Percentiles rank a stretch among this genome's conserved stretches.
phyloP scores from a whole-genome alignment of 305 asterid genomes.

The Stenogyne calaminthoides region DNA sequence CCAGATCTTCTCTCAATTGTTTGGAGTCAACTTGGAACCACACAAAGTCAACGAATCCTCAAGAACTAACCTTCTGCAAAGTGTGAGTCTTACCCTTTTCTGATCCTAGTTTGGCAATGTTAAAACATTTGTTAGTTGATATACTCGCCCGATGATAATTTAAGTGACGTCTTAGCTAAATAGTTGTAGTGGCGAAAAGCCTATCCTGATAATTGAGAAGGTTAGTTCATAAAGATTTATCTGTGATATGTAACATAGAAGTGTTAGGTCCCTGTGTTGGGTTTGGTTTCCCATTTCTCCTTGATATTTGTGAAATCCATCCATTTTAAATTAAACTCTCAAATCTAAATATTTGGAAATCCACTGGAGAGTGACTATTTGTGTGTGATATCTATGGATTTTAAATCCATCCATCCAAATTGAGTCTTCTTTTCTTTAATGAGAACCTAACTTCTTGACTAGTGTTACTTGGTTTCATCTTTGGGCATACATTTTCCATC shows the following conservation, averaged over 20 bases:
- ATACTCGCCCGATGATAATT: no score
- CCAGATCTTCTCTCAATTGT: constrained; percentile 1
- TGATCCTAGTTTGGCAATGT: background rate
- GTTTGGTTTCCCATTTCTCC: background rate
- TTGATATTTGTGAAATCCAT: background rate
- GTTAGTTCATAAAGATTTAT: background rate
- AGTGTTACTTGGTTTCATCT: background rate
- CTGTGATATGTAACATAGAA: background rate
- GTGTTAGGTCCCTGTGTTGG: background rate
- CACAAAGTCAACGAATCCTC: background rate
- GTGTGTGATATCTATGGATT: background rate
- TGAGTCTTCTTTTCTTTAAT: background rate
- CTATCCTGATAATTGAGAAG: background rate
- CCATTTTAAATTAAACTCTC: no score
- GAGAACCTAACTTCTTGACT: background rate
- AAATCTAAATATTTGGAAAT: no score
- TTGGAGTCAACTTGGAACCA: constrained; percentile 11
- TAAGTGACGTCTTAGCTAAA: background rate
- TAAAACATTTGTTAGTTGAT: background rate
- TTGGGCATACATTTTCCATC: background rate
- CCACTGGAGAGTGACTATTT: no score
- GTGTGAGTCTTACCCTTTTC: background rate
- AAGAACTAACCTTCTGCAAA: constrained; percentile 8
- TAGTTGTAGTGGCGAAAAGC: background rate
- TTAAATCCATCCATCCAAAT: background rate